Base-by-base conservation (phyloP, 2,329 filamentous ascomycete species). In the Sphaerostilbella broomeana region DNA sequence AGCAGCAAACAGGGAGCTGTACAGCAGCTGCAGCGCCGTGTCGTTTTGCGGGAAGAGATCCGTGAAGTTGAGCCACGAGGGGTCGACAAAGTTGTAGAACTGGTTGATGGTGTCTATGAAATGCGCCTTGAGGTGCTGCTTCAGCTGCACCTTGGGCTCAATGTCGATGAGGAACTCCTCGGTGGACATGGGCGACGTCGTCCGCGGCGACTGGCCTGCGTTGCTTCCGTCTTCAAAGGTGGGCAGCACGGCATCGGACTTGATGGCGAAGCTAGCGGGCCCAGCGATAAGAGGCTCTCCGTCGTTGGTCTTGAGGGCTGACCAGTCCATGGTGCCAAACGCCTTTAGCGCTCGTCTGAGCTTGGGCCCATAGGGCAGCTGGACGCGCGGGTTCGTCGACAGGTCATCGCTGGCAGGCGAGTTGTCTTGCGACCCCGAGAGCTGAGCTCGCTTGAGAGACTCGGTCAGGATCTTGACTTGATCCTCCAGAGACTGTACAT, bases 21-120 rank as follows among this genome's bases (percentile, higher is more conserved):
- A 42, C 2, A 42, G 39, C 21, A 42, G 28, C 33, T 42, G 39
- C 27, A 42, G 22, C 3, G 39, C 39, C 4, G 39, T 42, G 9
- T 42, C 39, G 24, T 42, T 42, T 18, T 42, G 32, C 4, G 33
- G 39, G 15, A 42, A 42, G 7, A 42, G 13, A 24, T 42, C 39
- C 2, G 39, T 30, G 27, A 42, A 42, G 27, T 42, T 31, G 21
- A 42, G 39, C 39, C 39, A 42, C 15, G 28, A n/a, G 3, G 39
- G 39, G n/a, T 42, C 39, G 18, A 42, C 34, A 18, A 42, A 42
- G 18, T 36, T 36, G 17, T 42, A 42, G 11, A 30, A 42, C 4
- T 27, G 22, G 3, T 42, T 42, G 11, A 42, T 15, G 11, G 35
- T 36, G 5, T 36, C 33, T 6, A 42, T 32, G 17, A 42, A 42